Percentiles rank a stretch among this genome's conserved stretches.
These are phyloP conservation scores for Fusarium hostae DNA, from an alignment of 2,329 filamentous ascomycete species.

Conservation along the genomic window DNA sequence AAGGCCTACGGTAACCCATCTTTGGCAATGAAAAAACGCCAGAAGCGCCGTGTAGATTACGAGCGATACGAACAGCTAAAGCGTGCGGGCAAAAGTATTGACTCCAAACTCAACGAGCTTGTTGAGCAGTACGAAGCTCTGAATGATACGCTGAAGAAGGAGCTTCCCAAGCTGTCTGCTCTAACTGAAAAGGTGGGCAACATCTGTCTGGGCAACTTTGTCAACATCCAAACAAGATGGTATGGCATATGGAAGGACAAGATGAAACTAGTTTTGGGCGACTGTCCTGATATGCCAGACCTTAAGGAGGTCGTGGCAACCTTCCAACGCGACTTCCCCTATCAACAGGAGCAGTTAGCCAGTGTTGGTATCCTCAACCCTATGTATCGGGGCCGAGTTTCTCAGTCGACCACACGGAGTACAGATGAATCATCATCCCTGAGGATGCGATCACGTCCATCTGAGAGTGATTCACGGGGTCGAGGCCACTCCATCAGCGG, in stretches of 20 bases:
- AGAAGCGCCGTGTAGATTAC: conserved; percentile 91
- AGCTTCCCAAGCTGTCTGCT: conserved; percentile 84
- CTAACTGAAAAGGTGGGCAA: conserved; percentile 87
- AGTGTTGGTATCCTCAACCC: conserved; percentile 84
- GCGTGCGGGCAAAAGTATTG: conserved; percentile 84
- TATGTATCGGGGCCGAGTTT: conserved; percentile 68
- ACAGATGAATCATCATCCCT: conserved; percentile 59
- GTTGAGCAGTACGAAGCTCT: conserved; percentile 91
- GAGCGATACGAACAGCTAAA: conserved; percentile 82
- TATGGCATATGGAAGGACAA: conserved; percentile 86
- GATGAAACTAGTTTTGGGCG: conserved; percentile 77
- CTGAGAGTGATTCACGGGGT: conserved; percentile 62
- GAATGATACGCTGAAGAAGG: conserved; percentile 92
- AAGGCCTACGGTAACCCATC: conserved; percentile 85
- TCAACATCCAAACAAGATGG: conserved; percentile 87
- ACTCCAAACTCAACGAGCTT: conserved; percentile 84
- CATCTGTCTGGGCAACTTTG: conserved; percentile 83
- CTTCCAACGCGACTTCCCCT: conserved; percentile 82
- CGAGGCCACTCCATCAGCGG: conserved; percentile 71
- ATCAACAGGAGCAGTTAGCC: conserved; percentile 77
- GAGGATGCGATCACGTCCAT: conserved; percentile 61
- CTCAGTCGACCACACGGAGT: conserved; percentile 68
- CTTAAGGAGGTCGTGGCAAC: conserved; percentile 78
- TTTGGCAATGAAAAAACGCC: conserved; percentile 91
- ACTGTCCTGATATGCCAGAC: conserved; percentile 70